These are phyloP conservation scores for Populus hybrid DNA, from an alignment of 441 rosid genomes.

Conservation along the genomic window DNA sequence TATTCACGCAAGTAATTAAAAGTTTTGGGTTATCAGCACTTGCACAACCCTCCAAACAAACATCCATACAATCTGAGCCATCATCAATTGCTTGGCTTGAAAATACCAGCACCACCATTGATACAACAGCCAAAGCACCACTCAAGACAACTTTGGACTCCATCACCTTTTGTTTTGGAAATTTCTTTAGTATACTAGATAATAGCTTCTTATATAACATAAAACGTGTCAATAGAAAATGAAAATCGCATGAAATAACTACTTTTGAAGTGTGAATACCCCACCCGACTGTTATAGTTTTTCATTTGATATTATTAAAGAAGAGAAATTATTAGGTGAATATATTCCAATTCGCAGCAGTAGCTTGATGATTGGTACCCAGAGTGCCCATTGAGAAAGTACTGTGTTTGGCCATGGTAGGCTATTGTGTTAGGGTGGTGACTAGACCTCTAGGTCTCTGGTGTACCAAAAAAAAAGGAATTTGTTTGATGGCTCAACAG, in stretches of 20 bases:
- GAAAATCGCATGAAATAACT: too few relatives aligned
- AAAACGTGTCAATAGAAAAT: too few relatives aligned
- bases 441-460: not conserved
- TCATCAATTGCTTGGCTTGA: not conserved
- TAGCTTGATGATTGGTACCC: too few relatives aligned
- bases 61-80: not conserved
- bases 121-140: not conserved
- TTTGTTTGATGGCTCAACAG: not conserved
- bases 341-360: too few relatives aligned
- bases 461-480: not conserved
- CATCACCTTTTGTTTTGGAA: not conserved
- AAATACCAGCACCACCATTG: not conserved
- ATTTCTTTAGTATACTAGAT: not conserved
- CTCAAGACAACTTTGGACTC: not conserved
- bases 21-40: not conserved
- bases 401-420: not conserved
- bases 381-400: too few relatives aligned
- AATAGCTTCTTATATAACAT: too few relatives aligned
- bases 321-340: too few relatives aligned
- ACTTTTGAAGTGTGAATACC: too few relatives aligned
- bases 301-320: too few relatives aligned
- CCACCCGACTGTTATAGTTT: too few relatives aligned
- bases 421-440: not conserved
- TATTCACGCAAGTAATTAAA: too few relatives aligned
- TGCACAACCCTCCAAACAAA: not conserved